Evolutionary conservation across 257 asterid genomes (phyloP).

Genomic region (Schizonepeta tenuifolia): DNA sequence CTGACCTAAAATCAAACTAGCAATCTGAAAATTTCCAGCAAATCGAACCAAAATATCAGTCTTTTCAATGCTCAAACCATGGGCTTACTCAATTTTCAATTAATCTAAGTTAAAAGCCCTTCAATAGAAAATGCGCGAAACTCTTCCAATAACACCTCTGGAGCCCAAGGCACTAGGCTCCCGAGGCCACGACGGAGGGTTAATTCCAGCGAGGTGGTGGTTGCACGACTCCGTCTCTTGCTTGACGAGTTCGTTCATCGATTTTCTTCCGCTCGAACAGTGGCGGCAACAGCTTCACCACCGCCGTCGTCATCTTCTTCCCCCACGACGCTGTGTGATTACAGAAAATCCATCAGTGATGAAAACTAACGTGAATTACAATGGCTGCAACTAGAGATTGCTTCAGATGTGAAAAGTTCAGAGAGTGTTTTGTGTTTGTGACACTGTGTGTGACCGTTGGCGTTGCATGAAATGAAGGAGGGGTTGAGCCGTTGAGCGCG

Average conservation of each 20-base stretch:
- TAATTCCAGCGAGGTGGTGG: conserved; percentile 79
- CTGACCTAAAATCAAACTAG: conserved; percentile 29
- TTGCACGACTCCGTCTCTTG: conserved; percentile 65
- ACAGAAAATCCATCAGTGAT: conserved; percentile 30
- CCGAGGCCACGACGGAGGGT: conserved; percentile 84
- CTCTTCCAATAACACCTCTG: conserved; percentile 43
- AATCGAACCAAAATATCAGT: not conserved
- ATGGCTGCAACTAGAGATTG: not conserved
- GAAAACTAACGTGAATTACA: conserved; percentile 9
- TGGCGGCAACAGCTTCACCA: conserved; percentile 73
- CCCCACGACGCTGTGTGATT: conserved; percentile 30
- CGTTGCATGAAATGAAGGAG: conserved; percentile 15
- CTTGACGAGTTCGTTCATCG: conserved; percentile 69
- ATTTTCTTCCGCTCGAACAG: conserved; percentile 67
- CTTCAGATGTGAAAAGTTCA: conserved; percentile 23
- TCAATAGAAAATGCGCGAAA: not conserved
- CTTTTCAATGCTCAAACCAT: conserved; percentile 6
- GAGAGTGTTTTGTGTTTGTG: not conserved
- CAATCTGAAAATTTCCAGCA: not conserved
- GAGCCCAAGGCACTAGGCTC: conserved; percentile 48
- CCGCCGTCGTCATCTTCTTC: conserved; percentile 60
- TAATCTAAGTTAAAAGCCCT: conserved; percentile 20
- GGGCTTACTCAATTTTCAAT: not conserved
- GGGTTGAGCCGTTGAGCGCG: conserved; percentile 38
- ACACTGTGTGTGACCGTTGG: conserved; percentile 31